These are phyloP conservation scores for Westerdykella sp. DNA, from an alignment of 2,329 filamentous ascomycete genomes.

Conservation along the genomic window DNA sequence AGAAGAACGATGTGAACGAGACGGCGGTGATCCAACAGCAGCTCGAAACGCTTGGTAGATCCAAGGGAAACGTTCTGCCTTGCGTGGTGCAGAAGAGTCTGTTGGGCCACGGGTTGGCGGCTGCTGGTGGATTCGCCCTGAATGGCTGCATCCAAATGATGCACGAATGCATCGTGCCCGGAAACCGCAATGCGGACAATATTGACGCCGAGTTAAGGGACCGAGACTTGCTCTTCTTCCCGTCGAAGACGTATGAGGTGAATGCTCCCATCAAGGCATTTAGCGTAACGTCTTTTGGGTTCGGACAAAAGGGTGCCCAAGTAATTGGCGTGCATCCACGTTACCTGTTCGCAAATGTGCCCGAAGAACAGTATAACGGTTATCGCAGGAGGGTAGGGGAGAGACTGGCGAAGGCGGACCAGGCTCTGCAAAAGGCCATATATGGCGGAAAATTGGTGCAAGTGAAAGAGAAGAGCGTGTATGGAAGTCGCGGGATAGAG, in stretches of 20 bases:
- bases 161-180: slow-evolving; percentile 87
- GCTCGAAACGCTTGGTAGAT: slow-evolving; percentile 85
- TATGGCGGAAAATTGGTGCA: no score
- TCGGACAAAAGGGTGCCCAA: slow-evolving; percentile 97
- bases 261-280: slow-evolving; percentile 92
- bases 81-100: slow-evolving; percentile 99
- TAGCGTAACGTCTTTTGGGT: slow-evolving; percentile 97
- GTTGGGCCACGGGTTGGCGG: slow-evolving; percentile 98
- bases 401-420: no score
- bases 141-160: slow-evolving; percentile 96
- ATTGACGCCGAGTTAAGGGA: slow-evolving; percentile 81
- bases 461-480: no score
- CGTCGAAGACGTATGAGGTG: slow-evolving; percentile 89
- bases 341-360: slow-evolving; percentile 13
- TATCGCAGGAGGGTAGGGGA: no score
- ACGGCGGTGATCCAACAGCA: slow-evolving; percentile 96
- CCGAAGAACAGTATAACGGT: no score
- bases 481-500: no score
- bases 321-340: slow-evolving; percentile 50
- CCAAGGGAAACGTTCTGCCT: slow-evolving; percentile 91
- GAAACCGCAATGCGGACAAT: slow-evolving; percentile 97
- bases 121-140: slow-evolving; percentile 99
- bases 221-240: slow-evolving; percentile 97
- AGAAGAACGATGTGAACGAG: slow-evolving; percentile 75
- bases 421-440: no score